Evolutionary conservation across 2,329 filamentous ascomycete species (phyloP), one percentile per base, ranked within the genome.

Genomic region (Ceratocystis diversiconidia): DNA sequence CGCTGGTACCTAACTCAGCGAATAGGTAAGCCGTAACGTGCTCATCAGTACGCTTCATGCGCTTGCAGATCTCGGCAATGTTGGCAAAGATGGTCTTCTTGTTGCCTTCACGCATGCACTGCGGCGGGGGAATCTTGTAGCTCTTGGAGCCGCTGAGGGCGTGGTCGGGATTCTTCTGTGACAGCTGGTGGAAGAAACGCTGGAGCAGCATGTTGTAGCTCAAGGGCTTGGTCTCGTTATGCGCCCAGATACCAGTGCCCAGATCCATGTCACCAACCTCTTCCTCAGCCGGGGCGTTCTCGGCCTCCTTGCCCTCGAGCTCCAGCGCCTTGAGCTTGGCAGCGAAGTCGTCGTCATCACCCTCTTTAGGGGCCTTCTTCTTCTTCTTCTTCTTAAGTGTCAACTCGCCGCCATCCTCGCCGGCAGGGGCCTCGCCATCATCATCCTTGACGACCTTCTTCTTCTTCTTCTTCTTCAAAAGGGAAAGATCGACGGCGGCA

Each of bases 61-160:
- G 86, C 84, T 96, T 96, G 84, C 91, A 95, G 73, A 99, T 97
- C 75, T 99, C 94, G 75, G 90, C 85, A 74, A 99, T 94, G 81
- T 99, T 99, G 81, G 92, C 94, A 74, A 99, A 99, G 74, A 99
- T 96, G 69, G 94, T 99, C 87, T 95, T 95, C 85, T 96, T 95
- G 86, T 99, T 99, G 76, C 94, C 94, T 91, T 99, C 94, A 79
- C 94, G 92, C 74, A 97, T 85, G 79, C 94, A 97, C 81, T 99
- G 94, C 62, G 94, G 94, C 64, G 94, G 94, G 63, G 94, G 94
- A 71, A 99, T 99, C 85, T 97, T 97, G 85, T 97, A 99, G 77
- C 89, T 95, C 82, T 91, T 94, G 73, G 86, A 85, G 70, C 90
- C 90, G 75, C 86, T 89, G 69, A 89, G 88, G 70, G 92, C 87